These are phyloP conservation scores for Cryptosporidium tyzzeri DNA, from an alignment of 169 alveolate species.

Conservation along the genomic window DNA sequence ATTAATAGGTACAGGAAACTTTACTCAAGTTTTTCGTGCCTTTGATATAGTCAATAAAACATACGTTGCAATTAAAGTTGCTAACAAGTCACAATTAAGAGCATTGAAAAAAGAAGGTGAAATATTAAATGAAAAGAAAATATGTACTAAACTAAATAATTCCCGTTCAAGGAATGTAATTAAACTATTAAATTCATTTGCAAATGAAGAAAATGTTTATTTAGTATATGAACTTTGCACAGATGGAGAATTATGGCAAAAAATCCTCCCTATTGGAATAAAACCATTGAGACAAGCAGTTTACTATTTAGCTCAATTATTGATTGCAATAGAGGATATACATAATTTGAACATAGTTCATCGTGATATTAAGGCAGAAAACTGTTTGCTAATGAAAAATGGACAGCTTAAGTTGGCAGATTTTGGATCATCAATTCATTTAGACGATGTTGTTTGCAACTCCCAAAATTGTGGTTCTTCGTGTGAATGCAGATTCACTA, in stretches of 20 bases:
- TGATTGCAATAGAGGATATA: constrained; percentile 90
- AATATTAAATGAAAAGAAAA: constrained; percentile 64
- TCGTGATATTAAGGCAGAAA: constrained; percentile 94
- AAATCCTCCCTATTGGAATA: constrained; percentile 49
- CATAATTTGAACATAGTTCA: constrained; percentile 92
- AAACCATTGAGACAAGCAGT: constrained; percentile 44
- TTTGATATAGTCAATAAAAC: constrained; percentile 8
- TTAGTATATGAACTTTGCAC: constrained; percentile 31
- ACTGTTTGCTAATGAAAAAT: constrained; percentile 44
- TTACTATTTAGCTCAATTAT: constrained; percentile 81
- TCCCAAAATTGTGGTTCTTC: constrained; percentile 36
- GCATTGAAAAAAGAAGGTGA: constrained; percentile 50
- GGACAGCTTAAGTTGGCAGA: constrained; percentile 70
- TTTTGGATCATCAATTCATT: constrained; percentile 86
- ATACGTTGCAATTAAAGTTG: constrained; percentile 63
- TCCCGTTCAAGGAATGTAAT: constrained; percentile 3
- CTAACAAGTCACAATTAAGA: constrained; percentile 23
- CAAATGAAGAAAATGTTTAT: constrained; percentile 25
- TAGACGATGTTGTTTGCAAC: constrained; percentile 73
- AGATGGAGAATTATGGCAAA: constrained; percentile 62
- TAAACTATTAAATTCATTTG: constrained; percentile 49
- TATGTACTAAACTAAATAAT: constrained; percentile 10
- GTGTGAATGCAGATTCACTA: constrained; percentile 44
- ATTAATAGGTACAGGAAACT: constrained; percentile 64
- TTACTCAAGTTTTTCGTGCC: constrained; percentile 60